Evolutionary conservation across 192 early-diverging fungal genomes (phyloP).

Genomic region (Entomortierella chlamydospora): DNA sequence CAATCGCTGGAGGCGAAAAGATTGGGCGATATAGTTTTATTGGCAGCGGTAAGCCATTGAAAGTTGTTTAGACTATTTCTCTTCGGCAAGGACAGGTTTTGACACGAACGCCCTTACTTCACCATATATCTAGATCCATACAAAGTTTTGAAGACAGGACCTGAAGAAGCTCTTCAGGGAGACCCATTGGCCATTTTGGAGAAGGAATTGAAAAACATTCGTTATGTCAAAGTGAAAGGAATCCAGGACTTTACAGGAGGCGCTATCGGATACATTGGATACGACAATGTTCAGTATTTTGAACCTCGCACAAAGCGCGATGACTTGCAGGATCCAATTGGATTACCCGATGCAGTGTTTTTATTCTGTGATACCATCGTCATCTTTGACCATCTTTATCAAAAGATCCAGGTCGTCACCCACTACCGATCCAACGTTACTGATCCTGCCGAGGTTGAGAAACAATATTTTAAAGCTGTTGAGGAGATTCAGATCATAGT

Average conservation of each 20-base stretch:
- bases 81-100: neutral
- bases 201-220: slow-evolving; percentile 81
- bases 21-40: slow-evolving; percentile 97
- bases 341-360: slow-evolving; percentile 93
- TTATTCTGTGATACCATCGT: slow-evolving; percentile 96
- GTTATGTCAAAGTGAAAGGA: slow-evolving; percentile 84
- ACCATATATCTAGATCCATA: slow-evolving; percentile 74
- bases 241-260: slow-evolving; percentile 93
- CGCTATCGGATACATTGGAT: slow-evolving; percentile 96
- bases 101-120: neutral
- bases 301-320: slow-evolving; percentile 88
- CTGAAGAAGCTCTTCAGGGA: slow-evolving; percentile 73
- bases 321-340: slow-evolving; percentile 85
- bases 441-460: slow-evolving; percentile 63
- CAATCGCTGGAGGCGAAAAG: slow-evolving; percentile 92
- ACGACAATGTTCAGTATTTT: slow-evolving; percentile 98
- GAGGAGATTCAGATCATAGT: slow-evolving; percentile 78
- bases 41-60: slow-evolving; percentile 73
- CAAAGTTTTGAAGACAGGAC: slow-evolving; percentile 85
- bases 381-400: slow-evolving; percentile 95
- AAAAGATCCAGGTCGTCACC: slow-evolving; percentile 90
- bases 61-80: neutral
- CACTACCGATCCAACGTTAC: slow-evolving; percentile 81
- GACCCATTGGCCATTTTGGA: slow-evolving; percentile 92
- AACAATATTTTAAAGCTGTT: slow-evolving; percentile 76